Conservation (phyloP, 2,329 filamentous ascomycete genomes). For the Atkinsonella texensis region DNA sequence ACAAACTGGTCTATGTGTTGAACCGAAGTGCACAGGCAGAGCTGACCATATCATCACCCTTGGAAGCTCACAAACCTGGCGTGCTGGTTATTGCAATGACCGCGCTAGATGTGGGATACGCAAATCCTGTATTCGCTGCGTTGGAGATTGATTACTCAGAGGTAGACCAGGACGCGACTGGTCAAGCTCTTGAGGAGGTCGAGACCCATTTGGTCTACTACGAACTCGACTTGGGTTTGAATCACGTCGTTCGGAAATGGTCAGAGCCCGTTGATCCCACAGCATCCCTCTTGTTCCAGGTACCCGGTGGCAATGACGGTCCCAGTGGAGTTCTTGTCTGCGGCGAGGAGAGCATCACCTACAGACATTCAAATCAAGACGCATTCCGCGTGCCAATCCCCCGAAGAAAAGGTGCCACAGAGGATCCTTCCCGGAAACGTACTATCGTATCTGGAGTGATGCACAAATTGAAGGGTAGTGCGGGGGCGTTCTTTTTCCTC, state of each 20-base stretch:
- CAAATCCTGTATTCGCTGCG: slow-evolving; percentile 91
- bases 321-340: slow-evolving; percentile 94
- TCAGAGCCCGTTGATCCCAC: slow-evolving; percentile 85
- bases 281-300: slow-evolving; percentile 83
- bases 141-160: slow-evolving; percentile 91
- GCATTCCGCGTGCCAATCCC: slow-evolving; percentile 84
- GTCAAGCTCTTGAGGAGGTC: slow-evolving; percentile 65
- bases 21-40: slow-evolving; percentile 92
- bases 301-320: slow-evolving; percentile 85
- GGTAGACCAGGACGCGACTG: slow-evolving; percentile 80
- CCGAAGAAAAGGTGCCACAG: slow-evolving; percentile 71
- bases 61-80: slow-evolving; percentile 90
- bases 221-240: slow-evolving; percentile 89
- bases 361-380: slow-evolving; percentile 91
- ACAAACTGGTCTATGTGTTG: slow-evolving; percentile 97
- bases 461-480: slow-evolving; percentile 78
- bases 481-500: slow-evolving; percentile 90
- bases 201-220: slow-evolving; percentile 96
- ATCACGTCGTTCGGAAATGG: slow-evolving; percentile 96
- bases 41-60: slow-evolving; percentile 89
- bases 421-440: slow-evolving; percentile 85
- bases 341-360: slow-evolving; percentile 87
- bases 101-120: slow-evolving; percentile 88
- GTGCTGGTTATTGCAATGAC: slow-evolving; percentile 82
- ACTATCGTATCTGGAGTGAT: slow-evolving; percentile 85